Conservation (phyloP, 2,329 filamentous ascomycete species). For the Rasamsonia emersonii region DNA sequence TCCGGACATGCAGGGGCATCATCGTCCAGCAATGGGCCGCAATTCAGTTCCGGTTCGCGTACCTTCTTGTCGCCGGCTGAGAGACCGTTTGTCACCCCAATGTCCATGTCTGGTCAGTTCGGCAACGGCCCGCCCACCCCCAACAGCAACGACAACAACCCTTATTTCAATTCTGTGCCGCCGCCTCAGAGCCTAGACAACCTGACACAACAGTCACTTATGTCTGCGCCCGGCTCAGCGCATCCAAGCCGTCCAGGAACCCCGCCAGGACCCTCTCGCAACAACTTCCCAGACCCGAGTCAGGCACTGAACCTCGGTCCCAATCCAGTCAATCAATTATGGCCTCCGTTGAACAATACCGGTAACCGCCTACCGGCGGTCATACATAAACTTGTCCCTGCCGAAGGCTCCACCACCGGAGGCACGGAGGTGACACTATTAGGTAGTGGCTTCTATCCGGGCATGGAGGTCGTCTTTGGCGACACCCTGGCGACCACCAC, state of each 20-base stretch:
- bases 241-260: constrained; percentile 72
- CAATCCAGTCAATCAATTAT: constrained; percentile 42
- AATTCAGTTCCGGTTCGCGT: constrained; percentile 29
- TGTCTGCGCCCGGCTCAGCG: constrained; percentile 62
- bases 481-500: constrained; percentile 60
- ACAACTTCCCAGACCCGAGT: constrained; percentile 31
- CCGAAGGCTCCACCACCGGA: constrained; percentile 70
- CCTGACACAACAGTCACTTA: constrained; percentile 54
- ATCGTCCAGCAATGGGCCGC: constrained; percentile 31
- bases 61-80: constrained; percentile 33
- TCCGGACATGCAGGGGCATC: constrained; percentile 22
- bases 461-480: constrained; percentile 79
- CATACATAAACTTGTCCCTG: constrained; percentile 76
- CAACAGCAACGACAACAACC: constrained; percentile 53
- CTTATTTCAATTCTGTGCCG: constrained; percentile 48
- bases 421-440: constrained; percentile 82
- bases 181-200: constrained; percentile 59
- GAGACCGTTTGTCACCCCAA: constrained; percentile 38
- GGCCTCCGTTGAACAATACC: constrained; percentile 43
- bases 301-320: constrained; percentile 28
- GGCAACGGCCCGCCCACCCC: constrained; percentile 58
- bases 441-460: constrained; percentile 70
- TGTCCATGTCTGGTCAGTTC: constrained; percentile 40
- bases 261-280: constrained; percentile 44
- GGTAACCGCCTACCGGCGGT: constrained; percentile 49